Conservation (phyloP, 805 yeast species). For the Scheffersomyces coipomensis region DNA sequence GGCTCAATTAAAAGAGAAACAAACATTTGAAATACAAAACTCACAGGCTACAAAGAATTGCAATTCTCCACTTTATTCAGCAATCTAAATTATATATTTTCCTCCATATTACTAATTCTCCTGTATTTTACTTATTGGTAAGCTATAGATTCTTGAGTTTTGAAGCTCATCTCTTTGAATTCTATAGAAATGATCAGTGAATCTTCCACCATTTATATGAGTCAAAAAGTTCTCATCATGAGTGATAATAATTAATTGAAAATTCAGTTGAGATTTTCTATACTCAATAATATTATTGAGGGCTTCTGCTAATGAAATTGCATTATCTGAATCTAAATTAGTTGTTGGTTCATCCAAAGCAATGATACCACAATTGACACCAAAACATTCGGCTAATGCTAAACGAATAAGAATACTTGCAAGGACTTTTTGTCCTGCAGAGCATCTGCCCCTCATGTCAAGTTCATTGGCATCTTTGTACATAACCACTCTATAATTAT, state of each 20-base stretch:
- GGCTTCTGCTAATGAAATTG: constrained; percentile 82
- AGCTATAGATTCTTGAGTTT: constrained; percentile 65
- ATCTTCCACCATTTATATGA: constrained; percentile 80
- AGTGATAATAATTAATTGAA: constrained; percentile 92
- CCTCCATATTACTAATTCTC: constrained; percentile 13
- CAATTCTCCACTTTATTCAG: not conserved
- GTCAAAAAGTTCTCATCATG: constrained; percentile 91
- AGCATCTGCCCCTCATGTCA: constrained; percentile 97
- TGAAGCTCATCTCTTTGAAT: constrained; percentile 80
- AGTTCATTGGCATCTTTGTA: constrained; percentile 85
- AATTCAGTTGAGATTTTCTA: constrained; percentile 77
- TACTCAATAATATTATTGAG: constrained; percentile 70
- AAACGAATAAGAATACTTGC: constrained; percentile 89
- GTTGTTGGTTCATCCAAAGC: constrained; percentile 98
- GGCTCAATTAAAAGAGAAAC: constrained; percentile 18
- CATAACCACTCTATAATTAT: constrained; percentile 94
- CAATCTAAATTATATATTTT: not conserved
- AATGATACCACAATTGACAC: constrained; percentile 90
- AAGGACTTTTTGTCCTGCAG: constrained; percentile 95
- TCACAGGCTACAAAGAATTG: not conserved
- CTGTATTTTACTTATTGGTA: constrained; percentile 40
- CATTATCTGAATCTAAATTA: constrained; percentile 84
- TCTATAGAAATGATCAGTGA: constrained; percentile 83
- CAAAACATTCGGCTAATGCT: constrained; percentile 94
- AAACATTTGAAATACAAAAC: not conserved